Percentiles rank a stretch among this genome's conserved stretches.
Conservation (phyloP, 345 rosid genomes). For the Lumnitzera littorea region DNA sequence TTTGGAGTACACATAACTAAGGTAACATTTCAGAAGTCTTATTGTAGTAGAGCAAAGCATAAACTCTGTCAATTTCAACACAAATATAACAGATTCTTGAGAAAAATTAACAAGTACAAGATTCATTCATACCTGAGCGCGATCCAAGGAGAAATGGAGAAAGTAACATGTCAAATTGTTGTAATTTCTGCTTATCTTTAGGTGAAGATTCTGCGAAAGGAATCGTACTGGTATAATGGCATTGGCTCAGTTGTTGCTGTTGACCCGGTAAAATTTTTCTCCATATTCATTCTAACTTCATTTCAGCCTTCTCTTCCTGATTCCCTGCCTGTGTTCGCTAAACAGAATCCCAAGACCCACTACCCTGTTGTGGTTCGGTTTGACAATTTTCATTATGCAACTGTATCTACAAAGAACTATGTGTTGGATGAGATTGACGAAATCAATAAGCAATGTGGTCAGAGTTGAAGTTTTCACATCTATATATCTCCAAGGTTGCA, state of each 20-base stretch:
- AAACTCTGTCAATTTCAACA: no score
- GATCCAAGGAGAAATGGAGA: neutral
- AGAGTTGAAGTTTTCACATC: neutral
- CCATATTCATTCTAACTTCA: neutral
- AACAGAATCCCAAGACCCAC: constrained; percentile 70
- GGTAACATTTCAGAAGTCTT: no score
- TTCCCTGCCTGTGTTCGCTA: neutral
- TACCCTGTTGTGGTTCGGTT: constrained; percentile 96
- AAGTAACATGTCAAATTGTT: neutral
- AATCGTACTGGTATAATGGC: constrained; percentile 89
- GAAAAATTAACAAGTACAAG: no score
- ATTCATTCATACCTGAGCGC: no score
- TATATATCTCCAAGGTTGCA: no score
- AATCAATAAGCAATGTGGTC: constrained; percentile 31
- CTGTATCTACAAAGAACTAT: constrained; percentile 91
- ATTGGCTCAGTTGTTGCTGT: constrained; percentile 80
- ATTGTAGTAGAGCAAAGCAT: no score
- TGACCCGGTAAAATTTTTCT: constrained; percentile 48
- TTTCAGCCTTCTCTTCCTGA: neutral
- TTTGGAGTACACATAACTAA: no score
- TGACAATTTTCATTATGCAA: constrained; percentile 79
- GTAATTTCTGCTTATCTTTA: constrained; percentile 13
- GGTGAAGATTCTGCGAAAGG: constrained; percentile 87
- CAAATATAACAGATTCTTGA: no score
- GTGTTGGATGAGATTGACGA: constrained; percentile 85